Evolutionary conservation across 352 stramenopile species (phyloP), one percentile per base, ranked within the genome.

Genomic region (Sclerospora graminicola): DNA sequence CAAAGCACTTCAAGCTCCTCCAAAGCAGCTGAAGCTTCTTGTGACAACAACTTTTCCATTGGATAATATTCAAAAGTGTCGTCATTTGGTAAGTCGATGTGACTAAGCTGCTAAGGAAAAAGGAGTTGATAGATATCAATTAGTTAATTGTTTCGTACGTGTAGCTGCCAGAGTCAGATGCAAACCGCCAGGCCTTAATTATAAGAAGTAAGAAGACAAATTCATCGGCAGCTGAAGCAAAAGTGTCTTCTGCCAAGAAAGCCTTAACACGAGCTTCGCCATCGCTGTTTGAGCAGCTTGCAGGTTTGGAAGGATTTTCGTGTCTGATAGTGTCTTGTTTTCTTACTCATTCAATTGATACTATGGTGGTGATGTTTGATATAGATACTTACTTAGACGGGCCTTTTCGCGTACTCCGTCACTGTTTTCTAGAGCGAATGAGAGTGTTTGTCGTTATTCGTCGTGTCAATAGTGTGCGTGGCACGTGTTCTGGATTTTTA

Each of bases 51-150:
- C 52, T 35, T 50, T 51, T 48, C 71, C 77, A 33, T 60, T 97
- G 28, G 84, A 96, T 51, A 94, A 94, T 45, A 79, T 95, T 28
- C 73, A 82, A 47, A 92, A 95, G 43, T 95, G 81, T 53, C 63
- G 82, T 6, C 48, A 74, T 32, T 48, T 93, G 48, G 72, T 87
- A 58, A 8, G 59, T 65, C 24, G 16, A 38, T n/a, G 29, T 33
- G 26, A 10, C 9, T 13, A 3, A 33, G n/a, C 9, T 33, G 28
- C 28, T 33, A 13, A 33, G 9, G 28, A 15, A 33, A 16, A 8
- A 33, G 9, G 8, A n/a, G 4, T 33, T 15, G 9, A 33, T 16
- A 15, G 28, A 16, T 33, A 16, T 33, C 4, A 33, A 13, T 16
- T 35, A 8, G 30, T 19, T 2, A 35, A 26, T 18, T 29, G 3